phyloP scores from a whole-genome alignment of 2,329 filamentous ascomycete genomes.

The Colletotrichum eremochloae region DNA sequence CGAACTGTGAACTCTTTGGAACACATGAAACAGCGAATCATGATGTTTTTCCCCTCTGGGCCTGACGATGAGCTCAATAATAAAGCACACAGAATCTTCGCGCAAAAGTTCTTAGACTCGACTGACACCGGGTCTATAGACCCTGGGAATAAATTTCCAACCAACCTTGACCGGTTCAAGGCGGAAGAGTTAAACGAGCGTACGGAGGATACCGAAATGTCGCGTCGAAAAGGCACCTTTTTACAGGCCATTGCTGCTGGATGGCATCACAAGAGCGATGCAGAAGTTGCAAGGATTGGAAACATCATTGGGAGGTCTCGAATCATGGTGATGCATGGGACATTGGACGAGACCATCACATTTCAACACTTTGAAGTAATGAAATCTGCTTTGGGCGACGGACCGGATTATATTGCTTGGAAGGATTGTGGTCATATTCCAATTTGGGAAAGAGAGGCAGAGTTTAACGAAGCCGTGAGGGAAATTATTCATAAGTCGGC shows the following conservation, averaged over 20 bases:
- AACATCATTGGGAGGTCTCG: conserved; percentile 18
- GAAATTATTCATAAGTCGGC: conserved; percentile 8
- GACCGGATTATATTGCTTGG: conserved; percentile 26
- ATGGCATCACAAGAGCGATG: conserved; percentile 28
- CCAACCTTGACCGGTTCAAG: conserved; percentile 29
- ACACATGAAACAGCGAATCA: conserved; percentile 16
- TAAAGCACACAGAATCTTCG: conserved; percentile 29
- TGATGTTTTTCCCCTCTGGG: conserved; percentile 22
- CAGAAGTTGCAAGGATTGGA: conserved; percentile 18
- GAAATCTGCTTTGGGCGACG: conserved; percentile 21
- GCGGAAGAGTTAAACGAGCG: conserved; percentile 28
- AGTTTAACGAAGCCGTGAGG: conserved; percentile 13
- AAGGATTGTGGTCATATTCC: conserved; percentile 23
- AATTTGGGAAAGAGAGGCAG: conserved; percentile 17
- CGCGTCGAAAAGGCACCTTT: conserved; percentile 22
- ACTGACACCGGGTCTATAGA: conserved; percentile 24
- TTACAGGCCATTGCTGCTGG: conserved; percentile 28
- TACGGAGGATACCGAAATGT: conserved; percentile 2
- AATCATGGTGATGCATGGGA: conserved; percentile 31
- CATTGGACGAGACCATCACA: conserved; percentile 20
- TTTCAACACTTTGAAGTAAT: conserved; percentile 25
- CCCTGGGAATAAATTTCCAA: conserved; percentile 11
- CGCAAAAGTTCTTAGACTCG: conserved; percentile 5
- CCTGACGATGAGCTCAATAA: conserved; percentile 17
- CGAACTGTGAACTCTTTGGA: conserved; percentile 18